phyloP scores from a whole-genome alignment of 139 green algal species.

The Chlorella sp. region DNA sequence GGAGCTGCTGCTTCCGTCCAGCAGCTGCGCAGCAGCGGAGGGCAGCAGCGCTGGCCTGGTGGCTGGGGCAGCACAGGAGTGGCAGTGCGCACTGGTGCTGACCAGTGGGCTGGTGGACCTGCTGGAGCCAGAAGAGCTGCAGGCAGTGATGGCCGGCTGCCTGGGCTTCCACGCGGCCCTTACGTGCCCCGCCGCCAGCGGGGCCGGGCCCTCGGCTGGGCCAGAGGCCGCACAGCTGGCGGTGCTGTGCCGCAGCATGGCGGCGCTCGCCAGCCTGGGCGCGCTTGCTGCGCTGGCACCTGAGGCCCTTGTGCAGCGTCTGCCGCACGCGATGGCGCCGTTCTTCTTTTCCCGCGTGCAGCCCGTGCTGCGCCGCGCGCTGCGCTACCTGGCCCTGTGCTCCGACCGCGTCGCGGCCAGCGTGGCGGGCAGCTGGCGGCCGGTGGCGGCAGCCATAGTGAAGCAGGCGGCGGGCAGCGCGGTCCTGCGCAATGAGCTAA shows the following conservation, averaged over 20 bases:
- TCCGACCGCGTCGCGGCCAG: neutral
- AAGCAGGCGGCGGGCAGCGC: conserved; percentile 15
- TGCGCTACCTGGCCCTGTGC: conserved; percentile 12
- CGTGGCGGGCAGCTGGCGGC: conserved; percentile 6
- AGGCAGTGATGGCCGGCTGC: conserved; percentile 9
- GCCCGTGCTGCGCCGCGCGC: conserved; percentile 1
- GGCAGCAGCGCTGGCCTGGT: neutral
- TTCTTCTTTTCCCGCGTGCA: conserved; percentile 9
- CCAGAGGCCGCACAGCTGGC: neutral
- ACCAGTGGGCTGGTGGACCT: conserved; percentile 29
- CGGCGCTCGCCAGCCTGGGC: conserved; percentile 16
- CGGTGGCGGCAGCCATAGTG: neutral
- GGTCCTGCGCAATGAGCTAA: conserved; percentile 14
- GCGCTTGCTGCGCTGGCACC: conserved; percentile 9
- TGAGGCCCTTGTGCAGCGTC: neutral
- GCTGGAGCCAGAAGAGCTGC: conserved; percentile 33
- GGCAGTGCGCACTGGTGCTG: conserved; percentile 24
- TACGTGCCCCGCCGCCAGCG: neutral
- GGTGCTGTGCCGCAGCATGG: conserved; percentile 27
- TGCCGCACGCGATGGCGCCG: neutral
- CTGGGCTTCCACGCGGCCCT: conserved; percentile 11
- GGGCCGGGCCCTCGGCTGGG: neutral
- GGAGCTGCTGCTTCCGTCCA: neutral
- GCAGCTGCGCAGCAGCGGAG: too few relatives aligned
- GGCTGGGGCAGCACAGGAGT: neutral